phyloP scores from a whole-genome alignment of 1,284 basidiomycete genomes.

The Peniophora sp. region DNA sequence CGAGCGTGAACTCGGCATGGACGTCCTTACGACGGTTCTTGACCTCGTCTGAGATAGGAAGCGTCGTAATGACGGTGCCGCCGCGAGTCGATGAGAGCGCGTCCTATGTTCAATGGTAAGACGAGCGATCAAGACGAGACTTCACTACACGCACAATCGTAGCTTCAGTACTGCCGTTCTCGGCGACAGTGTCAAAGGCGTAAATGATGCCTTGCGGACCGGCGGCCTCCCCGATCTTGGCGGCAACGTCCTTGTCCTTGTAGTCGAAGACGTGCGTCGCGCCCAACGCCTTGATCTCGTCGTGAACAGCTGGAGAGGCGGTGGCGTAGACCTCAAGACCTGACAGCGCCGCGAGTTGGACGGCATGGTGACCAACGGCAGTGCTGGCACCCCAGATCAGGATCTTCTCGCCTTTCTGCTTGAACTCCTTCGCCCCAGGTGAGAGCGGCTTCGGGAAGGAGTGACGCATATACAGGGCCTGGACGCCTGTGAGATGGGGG shows the following conservation, averaged over 20 bases:
- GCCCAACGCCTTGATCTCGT: background rate
- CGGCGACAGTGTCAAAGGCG: background rate
- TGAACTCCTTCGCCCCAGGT: background rate
- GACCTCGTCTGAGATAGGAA: background rate
- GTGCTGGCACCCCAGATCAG: conserved; percentile 32
- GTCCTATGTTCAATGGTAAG: background rate
- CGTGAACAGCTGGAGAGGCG: conserved; percentile 25
- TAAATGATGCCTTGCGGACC: background rate
- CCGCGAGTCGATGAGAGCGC: background rate
- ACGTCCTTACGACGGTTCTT: background rate
- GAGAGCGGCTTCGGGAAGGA: conserved; percentile 8
- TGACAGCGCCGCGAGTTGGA: conserved; percentile 27
- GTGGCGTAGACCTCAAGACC: conserved; percentile 28
- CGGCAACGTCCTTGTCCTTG: background rate
- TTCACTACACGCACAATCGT: background rate
- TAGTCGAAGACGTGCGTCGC: background rate
- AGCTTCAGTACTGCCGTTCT: background rate
- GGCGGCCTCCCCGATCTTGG: background rate
- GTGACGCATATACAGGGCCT: conserved; percentile 9
- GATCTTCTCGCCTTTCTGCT: conserved; percentile 4
- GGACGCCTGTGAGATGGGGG: conserved; percentile 10
- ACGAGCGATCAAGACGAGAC: background rate
- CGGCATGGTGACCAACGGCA: conserved; percentile 29
- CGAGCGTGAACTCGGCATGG: background rate
- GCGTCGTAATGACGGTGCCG: background rate